Conservation (phyloP, 768 basidiomycete species). For the Coprinopsis cinerea region DNA sequence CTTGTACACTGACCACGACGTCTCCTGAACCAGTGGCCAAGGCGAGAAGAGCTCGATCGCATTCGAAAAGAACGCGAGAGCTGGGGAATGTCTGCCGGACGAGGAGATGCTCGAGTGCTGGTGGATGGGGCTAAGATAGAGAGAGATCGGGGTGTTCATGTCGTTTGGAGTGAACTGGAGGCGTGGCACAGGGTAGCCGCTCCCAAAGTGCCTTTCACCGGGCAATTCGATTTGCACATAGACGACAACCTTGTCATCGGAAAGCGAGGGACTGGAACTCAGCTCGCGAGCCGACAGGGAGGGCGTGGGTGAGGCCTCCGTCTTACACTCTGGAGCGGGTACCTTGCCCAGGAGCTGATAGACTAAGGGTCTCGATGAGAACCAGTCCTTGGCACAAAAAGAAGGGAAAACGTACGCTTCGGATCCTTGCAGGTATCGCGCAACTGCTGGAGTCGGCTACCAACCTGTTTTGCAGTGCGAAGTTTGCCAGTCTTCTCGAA, state of each 20-base stretch:
- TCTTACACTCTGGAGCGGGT: slow-evolving; percentile 12
- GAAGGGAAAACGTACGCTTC: slow-evolving; percentile 20
- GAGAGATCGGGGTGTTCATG: slow-evolving; percentile 13
- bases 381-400: not conserved
- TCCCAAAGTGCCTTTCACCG: slow-evolving; percentile 9
- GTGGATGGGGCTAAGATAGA: slow-evolving; percentile 18
- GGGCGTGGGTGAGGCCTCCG: slow-evolving; percentile 14
- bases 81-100: slow-evolving; percentile 4
- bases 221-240: slow-evolving; percentile 21
- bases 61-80: slow-evolving; percentile 12
- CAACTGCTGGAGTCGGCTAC: slow-evolving; percentile 72
- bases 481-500: slow-evolving; percentile 55
- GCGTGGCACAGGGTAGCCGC: slow-evolving; percentile 8
- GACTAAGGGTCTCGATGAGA: not conserved
- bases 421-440: slow-evolving; percentile 58
- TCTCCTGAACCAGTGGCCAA: slow-evolving; percentile 33
- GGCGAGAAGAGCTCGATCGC: slow-evolving; percentile 47
- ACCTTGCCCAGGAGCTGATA: not conserved
- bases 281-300: slow-evolving; percentile 13
- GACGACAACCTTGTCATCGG: slow-evolving; percentile 11
- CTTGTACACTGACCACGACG: slow-evolving; percentile 40
- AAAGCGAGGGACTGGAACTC: slow-evolving; percentile 5
- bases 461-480: slow-evolving; percentile 72
- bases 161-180: slow-evolving; percentile 17
- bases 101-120: slow-evolving; percentile 1